Conservation (phyloP, 345 rosid genomes). For the Ceriops zippeliana region DNA sequence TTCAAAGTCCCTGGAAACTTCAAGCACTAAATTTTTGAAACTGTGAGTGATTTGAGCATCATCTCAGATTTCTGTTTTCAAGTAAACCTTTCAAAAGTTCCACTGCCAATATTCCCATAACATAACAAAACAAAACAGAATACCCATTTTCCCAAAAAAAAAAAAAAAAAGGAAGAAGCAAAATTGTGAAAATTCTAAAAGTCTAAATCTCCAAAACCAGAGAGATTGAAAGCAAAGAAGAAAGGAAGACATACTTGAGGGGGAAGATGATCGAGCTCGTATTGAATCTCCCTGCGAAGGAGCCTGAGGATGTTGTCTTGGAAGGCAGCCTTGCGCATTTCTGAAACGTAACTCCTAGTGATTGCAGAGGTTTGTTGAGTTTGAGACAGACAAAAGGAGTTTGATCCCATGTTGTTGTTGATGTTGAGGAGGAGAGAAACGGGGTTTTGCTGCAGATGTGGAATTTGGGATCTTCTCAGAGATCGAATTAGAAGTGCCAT, state of each 20-base stretch:
- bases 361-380: neutral
- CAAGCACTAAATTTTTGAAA: too few species aligned
- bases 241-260: slow-evolving; percentile 23
- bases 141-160: too few species aligned
- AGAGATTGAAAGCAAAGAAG: neutral
- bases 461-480: slow-evolving; percentile 14
- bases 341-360: slow-evolving; percentile 46
- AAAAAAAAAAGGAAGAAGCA: too few species aligned
- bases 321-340: slow-evolving; percentile 81
- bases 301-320: slow-evolving; percentile 55
- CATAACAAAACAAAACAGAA: too few species aligned
- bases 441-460: neutral
- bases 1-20: too few species aligned
- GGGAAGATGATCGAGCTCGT: slow-evolving; percentile 60
- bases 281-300: slow-evolving; percentile 62
- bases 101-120: too few species aligned
- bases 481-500: slow-evolving; percentile 19
- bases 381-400: neutral
- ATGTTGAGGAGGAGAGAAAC: neutral
- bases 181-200: neutral
- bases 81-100: too few species aligned
- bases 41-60: too few species aligned
- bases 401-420: neutral
- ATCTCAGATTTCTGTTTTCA: too few species aligned
- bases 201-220: neutral